Evolutionary conservation across 805 yeast genomes (phyloP).

Genomic region (Cyberlindnera nakhonratchasimensis): DNA sequence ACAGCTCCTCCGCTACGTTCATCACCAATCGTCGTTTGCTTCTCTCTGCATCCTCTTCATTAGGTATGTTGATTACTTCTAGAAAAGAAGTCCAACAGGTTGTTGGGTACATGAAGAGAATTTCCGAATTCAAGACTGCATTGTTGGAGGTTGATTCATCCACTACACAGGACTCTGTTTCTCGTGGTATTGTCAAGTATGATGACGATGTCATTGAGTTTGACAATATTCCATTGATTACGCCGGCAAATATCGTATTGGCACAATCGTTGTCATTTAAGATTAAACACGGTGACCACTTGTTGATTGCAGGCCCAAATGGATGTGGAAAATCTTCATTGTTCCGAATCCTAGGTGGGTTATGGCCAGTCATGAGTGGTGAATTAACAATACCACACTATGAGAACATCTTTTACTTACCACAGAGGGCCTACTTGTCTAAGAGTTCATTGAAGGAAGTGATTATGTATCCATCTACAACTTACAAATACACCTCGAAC

Average conservation of each 20-base stretch:
- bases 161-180: conserved; percentile 20
- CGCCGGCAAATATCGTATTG: conserved; percentile 78
- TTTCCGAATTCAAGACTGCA: conserved; percentile 63
- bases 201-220: conserved; percentile 66
- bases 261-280: conserved; percentile 65
- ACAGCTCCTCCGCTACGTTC: conserved; percentile 69
- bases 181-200: conserved; percentile 34
- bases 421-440: conserved; percentile 85
- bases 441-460: conserved; percentile 72
- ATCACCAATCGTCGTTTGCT: conserved; percentile 84
- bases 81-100: conserved; percentile 82
- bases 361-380: conserved; percentile 77
- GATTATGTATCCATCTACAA: conserved; percentile 82
- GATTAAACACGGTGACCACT: conserved; percentile 76
- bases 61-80: conserved; percentile 82
- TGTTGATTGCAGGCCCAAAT: conserved; percentile 90
- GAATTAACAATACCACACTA: conserved; percentile 60
- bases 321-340: conserved; percentile 95
- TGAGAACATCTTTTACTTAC: conserved; percentile 77
- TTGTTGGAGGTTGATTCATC: conserved; percentile 46
- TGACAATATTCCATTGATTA: conserved; percentile 70
- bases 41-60: conserved; percentile 79
- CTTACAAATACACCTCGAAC: conserved; percentile 44
- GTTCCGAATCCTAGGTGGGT: conserved; percentile 85
- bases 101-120: conserved; percentile 75